Base-by-base conservation (phyloP, 768 basidiomycete species). In the Paxillus involutus region DNA sequence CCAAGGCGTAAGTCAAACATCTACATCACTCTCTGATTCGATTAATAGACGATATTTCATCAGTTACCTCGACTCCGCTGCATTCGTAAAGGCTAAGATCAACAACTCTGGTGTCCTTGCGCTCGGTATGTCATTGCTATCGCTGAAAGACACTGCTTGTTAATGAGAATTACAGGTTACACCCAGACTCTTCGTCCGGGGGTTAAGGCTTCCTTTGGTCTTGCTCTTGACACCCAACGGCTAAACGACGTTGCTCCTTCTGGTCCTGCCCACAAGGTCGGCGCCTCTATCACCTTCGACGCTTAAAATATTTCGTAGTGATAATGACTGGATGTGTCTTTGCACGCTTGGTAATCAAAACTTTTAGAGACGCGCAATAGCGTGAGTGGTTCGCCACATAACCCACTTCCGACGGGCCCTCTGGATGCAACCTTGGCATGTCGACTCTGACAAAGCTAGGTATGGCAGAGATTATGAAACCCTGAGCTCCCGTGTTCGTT, bases 71-170 rank as follows among this genome's bases (percentile, higher is more conserved):
- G 94, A 98, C 76, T 73, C 80, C 30, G 86, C 93, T 60, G 88
- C 94, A 9, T 98, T 91, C 68, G 81, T 98, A 76, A 98, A 99
- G 83, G 91, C 94, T 62, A 98, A 98, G 83, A 95, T 98, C 79
- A 98, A 98, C 85, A 96, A 95, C 78, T 71, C 85, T 54, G 95
- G 95, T 80, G 81, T 95, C 68, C 81, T 97, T 61, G 88, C 84
- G 64, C 85, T 96, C 61, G 88, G 84, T 91, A 69, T 57, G 73
- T 67, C 3, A 11, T 17, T 12, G 10, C 9, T 30, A 41, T 36
- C 2, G 26, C n/a, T 35, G 14, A 30, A 53, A 21, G 16, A 7
- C 35, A 48, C 47, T 32, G 47, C 9, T 52, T 19, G 19, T 57
- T 65, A 39, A 68, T 36, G 32, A 39, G 21, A 30, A 60, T 56